Percentiles rank a stretch among this genome's conserved stretches.
Conservation (phyloP, 192 early-diverging fungal genomes). For the Phlyctochytrium bullatum region DNA sequence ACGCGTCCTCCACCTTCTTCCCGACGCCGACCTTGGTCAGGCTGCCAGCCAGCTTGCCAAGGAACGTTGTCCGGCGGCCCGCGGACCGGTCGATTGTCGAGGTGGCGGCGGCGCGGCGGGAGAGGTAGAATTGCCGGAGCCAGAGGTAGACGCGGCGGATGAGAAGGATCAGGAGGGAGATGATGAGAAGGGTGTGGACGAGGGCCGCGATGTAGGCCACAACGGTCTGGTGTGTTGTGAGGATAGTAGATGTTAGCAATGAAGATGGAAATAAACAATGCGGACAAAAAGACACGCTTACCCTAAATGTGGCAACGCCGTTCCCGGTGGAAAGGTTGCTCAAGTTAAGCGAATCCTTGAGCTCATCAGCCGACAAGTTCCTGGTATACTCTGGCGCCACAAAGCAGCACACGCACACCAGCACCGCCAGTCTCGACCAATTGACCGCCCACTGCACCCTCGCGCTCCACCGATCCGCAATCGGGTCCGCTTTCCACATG, state of each 20-base stretch:
- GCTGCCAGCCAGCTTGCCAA: neutral
- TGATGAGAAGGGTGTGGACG: constrained; percentile 1
- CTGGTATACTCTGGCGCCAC: neutral
- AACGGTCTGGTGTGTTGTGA: neutral
- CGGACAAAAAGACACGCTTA: neutral
- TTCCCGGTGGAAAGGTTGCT: neutral
- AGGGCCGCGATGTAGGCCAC: constrained; percentile 2
- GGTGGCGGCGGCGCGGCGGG: neutral
- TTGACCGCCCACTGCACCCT: neutral
- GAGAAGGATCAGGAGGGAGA: neutral
- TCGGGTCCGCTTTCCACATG: neutral
- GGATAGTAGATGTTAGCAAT: neutral
- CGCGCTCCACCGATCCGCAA: neutral
- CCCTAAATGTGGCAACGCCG: neutral
- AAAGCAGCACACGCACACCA: constrained; percentile 4
- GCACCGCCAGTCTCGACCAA: neutral
- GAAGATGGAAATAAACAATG: neutral
- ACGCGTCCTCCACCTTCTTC: neutral
- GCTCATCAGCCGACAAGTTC: neutral
- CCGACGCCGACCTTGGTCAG: neutral
- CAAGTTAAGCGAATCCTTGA: neutral
- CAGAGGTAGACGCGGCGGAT: neutral
- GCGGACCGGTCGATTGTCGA: neutral
- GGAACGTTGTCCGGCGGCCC: neutral
- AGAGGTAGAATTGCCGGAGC: neutral